phyloP scores from a whole-genome alignment of 129 eudicot species.

The Glebionis coronaria region DNA sequence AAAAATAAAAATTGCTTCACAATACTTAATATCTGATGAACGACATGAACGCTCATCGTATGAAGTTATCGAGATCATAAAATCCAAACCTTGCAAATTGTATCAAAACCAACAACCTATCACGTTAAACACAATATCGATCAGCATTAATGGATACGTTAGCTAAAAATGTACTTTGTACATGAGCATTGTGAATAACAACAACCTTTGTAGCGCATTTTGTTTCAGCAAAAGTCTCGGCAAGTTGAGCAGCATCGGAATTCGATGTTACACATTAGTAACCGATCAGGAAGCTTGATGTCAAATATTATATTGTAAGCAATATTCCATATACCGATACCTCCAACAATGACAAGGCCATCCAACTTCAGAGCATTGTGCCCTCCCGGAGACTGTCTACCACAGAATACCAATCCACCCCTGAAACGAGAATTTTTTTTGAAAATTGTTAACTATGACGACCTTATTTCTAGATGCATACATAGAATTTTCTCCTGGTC shows the following conservation, averaged over 20 bases:
- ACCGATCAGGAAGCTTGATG: neutral
- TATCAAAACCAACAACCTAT: constrained; percentile 31
- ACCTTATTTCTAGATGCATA: no score
- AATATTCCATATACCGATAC: constrained; percentile 27
- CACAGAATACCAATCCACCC: no score
- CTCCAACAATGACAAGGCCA: constrained; percentile 55
- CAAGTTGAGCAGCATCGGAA: constrained; percentile 96
- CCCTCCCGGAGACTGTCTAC: no score
- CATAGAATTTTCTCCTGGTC: no score
- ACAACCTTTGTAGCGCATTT: constrained; percentile 82
- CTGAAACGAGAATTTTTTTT: no score
- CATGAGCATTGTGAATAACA: neutral
- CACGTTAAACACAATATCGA: constrained; percentile 12
- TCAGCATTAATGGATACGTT: neutral
- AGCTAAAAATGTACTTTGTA: neutral
- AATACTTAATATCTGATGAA: no score
- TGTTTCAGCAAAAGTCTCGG: constrained; percentile 84
- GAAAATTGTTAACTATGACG: no score
- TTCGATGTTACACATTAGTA: constrained; percentile 69
- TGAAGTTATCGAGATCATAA: no score
- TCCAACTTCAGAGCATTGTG: no score
- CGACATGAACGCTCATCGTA: neutral
- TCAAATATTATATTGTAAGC: neutral
- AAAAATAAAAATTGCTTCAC: no score
- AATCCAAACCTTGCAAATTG: no score